Base-by-base conservation (phyloP, 768 basidiomycete species). In the Boletus rufocinnamomeus region DNA sequence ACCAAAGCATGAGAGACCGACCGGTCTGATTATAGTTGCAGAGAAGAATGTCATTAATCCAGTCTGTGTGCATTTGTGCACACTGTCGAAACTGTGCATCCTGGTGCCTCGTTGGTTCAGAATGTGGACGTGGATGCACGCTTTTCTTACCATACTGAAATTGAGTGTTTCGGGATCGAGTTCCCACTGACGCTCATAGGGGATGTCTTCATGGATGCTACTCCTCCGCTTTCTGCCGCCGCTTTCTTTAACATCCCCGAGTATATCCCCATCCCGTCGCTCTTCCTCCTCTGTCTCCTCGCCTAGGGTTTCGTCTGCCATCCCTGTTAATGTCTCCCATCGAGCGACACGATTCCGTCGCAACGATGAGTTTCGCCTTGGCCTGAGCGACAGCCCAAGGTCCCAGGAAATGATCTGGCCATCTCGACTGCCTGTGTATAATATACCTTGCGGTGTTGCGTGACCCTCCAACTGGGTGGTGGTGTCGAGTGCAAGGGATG, bases 1-100 rank as follows among this genome's bases (percentile, higher is more conserved):
- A 40, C 40, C 19, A 51, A 28, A 21, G 44, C 17, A 59, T 45
- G 35, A 40, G 23, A 21, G 45, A 74, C 85, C 45, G 50, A 88
- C 91, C 77, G 4, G 90, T 97, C 70, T 95, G 95, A 63, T 97
- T 94, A 60, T 86, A 81, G 69, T 98, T 95, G 75, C 92, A 95
- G 19, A 99, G 80, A 3, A 94, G 69, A 48, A 98, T 84, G 66
- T 98, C 96, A 69, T 97, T 99, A 37, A 98, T 85, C 96, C 96
- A 99, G 74, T 98, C 95, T 1, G 87, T 87, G 71, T 98, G 95
- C 6, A 85, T 82, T 69, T 98, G 95, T 10, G 88, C 86, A 57
- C 87, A 89, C 71, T 98, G 95, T 32, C 96, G 83, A 70, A 97
- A 98, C 23, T 80, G 78, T 28, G 85, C 81, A 27, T 74, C 72